phyloP scores from a whole-genome alignment of 768 basidiomycete genomes.

The Trametes cingulata region DNA sequence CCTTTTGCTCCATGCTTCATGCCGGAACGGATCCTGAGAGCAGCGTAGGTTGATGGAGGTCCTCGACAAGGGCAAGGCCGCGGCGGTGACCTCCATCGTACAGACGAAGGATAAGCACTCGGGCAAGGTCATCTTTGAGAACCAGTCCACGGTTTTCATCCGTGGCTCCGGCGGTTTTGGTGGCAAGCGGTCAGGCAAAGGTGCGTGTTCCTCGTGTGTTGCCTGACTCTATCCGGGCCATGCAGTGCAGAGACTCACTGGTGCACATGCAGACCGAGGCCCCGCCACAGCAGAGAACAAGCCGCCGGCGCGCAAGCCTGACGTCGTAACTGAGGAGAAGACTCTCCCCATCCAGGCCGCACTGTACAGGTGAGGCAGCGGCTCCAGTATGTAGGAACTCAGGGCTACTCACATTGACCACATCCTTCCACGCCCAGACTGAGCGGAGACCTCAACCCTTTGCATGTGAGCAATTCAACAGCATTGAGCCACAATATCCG shows the following conservation, averaged over 20 bases:
- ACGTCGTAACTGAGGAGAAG: constrained; percentile 86
- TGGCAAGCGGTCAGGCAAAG: constrained; percentile 80
- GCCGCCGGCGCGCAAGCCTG: constrained; percentile 81
- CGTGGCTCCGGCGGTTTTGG: constrained; percentile 97
- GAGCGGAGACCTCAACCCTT: constrained; percentile 89
- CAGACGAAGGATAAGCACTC: constrained; percentile 79
- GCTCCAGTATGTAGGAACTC: neutral
- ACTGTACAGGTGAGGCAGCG: constrained; percentile 70
- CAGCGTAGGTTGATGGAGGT: constrained; percentile 67
- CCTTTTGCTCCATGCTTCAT: neutral
- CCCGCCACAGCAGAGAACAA: constrained; percentile 80
- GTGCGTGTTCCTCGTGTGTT: constrained; percentile 42
- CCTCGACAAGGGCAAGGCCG: constrained; percentile 91
- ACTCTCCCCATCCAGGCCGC: constrained; percentile 84
- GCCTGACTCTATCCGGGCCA: neutral
- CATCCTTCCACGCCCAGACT: constrained; percentile 48
- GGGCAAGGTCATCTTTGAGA: constrained; percentile 86
- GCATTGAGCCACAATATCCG: neutral
- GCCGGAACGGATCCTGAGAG: neutral
- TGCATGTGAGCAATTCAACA: constrained; percentile 60
- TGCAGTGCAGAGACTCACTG: neutral
- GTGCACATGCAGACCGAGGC: constrained; percentile 69
- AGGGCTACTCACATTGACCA: neutral
- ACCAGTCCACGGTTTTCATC: constrained; percentile 88
- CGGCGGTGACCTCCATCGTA: constrained; percentile 77